phyloP scores from a whole-genome alignment of 2,329 filamentous ascomycete species.

The Ilyonectria sp. region DNA sequence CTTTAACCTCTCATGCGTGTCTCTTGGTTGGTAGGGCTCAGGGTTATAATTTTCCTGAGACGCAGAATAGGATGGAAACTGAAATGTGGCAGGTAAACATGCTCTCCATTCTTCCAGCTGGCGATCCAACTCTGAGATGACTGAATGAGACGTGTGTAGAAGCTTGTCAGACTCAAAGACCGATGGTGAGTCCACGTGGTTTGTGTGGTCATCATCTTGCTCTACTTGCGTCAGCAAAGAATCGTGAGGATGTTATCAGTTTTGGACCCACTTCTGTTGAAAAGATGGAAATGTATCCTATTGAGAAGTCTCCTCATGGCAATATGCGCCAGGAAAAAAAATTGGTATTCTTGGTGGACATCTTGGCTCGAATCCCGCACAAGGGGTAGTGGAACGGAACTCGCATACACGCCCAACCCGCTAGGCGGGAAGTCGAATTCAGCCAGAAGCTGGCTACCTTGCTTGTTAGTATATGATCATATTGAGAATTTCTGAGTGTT shows the following conservation, averaged over 20 bases:
- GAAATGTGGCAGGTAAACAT: constrained; percentile 27
- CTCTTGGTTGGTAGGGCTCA: neutral
- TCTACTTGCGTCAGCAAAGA: constrained; percentile 1
- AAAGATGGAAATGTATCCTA: constrained; percentile 35
- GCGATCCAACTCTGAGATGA: constrained; percentile 34
- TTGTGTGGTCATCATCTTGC: neutral
- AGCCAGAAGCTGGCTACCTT: constrained; percentile 28
- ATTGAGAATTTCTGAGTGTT: neutral
- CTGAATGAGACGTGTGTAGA: constrained; percentile 14
- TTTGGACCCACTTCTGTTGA: too few relatives aligned
- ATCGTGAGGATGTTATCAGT: too few relatives aligned
- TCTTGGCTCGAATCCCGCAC: constrained; percentile 24
- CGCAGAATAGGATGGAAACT: constrained; percentile 17
- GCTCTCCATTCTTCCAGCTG: constrained; percentile 37
- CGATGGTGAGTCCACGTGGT: neutral
- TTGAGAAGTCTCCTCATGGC: constrained; percentile 37
- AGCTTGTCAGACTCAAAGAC: constrained; percentile 1
- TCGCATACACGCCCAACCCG: constrained; percentile 32
- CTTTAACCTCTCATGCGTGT: constrained; percentile 13
- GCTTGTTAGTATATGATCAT: neutral
- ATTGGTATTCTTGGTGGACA: constrained; percentile 30
- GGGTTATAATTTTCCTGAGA: neutral
- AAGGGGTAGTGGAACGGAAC: constrained; percentile 31
- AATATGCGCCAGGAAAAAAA: constrained; percentile 37
- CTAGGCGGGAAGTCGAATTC: constrained; percentile 40